These are phyloP conservation scores for Colletotrichum destructivum DNA, from an alignment of 2,329 filamentous ascomycete genomes.

Conservation along the genomic window DNA sequence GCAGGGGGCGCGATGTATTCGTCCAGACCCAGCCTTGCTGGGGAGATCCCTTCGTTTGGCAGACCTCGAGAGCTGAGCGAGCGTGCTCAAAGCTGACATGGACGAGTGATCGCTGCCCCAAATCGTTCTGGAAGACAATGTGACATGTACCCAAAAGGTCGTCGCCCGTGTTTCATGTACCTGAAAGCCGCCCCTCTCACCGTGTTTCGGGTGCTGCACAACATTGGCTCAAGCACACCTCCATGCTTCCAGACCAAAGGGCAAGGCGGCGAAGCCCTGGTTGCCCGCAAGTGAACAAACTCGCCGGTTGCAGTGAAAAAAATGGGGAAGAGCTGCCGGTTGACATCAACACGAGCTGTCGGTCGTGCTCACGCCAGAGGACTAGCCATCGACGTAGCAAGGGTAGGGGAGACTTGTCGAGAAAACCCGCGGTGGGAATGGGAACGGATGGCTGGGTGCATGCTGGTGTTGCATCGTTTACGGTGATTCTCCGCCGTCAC, in stretches of 20 bases:
- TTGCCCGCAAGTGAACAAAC: constrained; percentile 16
- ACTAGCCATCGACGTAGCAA: constrained; percentile 23
- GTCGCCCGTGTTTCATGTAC: constrained; percentile 47
- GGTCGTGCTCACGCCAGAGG: constrained; percentile 19
- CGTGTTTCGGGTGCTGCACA: constrained; percentile 49
- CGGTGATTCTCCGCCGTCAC: constrained; percentile 27
- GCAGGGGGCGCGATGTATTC: constrained; percentile 14
- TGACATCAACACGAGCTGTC: constrained; percentile 41
- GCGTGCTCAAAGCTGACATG: constrained; percentile 32
- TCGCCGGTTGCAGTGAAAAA: constrained; percentile 38
- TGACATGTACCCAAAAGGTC: constrained; percentile 36
- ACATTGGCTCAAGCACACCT: constrained; percentile 42
- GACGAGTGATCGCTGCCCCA: constrained; percentile 38
- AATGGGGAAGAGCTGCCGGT: constrained; percentile 38
- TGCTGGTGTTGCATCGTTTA: constrained; percentile 39
- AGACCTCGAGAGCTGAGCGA: constrained; percentile 11
- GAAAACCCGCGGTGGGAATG: constrained; percentile 27
- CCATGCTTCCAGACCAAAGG: constrained; percentile 34
- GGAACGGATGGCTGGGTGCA: constrained; percentile 39
- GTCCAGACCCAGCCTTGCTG: constrained; percentile 20
- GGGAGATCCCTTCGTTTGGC: constrained; percentile 9
- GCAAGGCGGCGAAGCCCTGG: constrained; percentile 31
- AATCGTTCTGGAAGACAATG: constrained; percentile 45
- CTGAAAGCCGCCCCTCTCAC: constrained; percentile 44
- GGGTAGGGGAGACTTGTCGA: constrained; percentile 32